A percentile compares a stretch with the other conserved stretches of the same genome.
These are phyloP conservation scores for Marasmius tenuissimus DNA, from an alignment of 1,284 basidiomycete species.

Conservation along the genomic window DNA sequence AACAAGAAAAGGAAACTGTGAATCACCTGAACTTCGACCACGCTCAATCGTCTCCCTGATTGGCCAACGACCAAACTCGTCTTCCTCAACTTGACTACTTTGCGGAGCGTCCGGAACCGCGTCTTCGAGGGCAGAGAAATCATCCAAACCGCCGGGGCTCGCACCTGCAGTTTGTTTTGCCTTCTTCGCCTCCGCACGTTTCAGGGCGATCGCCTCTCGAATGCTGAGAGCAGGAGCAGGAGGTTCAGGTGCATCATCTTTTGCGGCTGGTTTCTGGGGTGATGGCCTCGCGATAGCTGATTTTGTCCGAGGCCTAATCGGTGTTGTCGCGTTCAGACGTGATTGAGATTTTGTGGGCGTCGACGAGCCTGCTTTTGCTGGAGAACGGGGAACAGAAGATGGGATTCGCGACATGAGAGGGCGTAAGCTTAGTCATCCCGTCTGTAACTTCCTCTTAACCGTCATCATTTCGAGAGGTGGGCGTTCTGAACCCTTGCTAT, in stretches of 20 bases:
- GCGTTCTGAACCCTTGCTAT: too few species aligned
- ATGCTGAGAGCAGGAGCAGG: constrained; percentile 7
- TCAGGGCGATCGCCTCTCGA: constrained; percentile 18
- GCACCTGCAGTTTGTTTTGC: constrained; percentile 71
- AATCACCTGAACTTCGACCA: constrained; percentile 70
- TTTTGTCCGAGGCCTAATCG: constrained; percentile 10
- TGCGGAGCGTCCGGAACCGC: constrained; percentile 36
- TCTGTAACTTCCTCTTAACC: neutral
- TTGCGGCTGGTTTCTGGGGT: constrained; percentile 1
- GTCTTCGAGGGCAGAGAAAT: constrained; percentile 47
- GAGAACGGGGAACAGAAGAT: neutral
- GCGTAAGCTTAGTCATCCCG: neutral
- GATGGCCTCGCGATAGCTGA: constrained; percentile 5
- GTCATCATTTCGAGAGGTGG: neutral
- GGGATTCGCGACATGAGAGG: constrained; percentile 9
- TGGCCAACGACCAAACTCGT: constrained; percentile 66
- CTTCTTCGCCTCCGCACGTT: constrained; percentile 69
- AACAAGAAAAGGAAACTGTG: constrained; percentile 24
- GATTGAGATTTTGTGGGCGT: constrained; percentile 48
- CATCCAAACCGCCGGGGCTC: constrained; percentile 31
- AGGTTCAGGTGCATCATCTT: constrained; percentile 6
- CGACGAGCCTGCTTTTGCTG: constrained; percentile 23
- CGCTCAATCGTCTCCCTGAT: constrained; percentile 75
- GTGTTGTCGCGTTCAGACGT: constrained; percentile 57
- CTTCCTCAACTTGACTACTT: constrained; percentile 42